A percentile compares a stretch with the other conserved stretches of the same genome.
These are phyloP conservation scores for Oryza glaberrima DNA, from an alignment of 176 grass and related monocot species.

Conservation along the genomic window DNA sequence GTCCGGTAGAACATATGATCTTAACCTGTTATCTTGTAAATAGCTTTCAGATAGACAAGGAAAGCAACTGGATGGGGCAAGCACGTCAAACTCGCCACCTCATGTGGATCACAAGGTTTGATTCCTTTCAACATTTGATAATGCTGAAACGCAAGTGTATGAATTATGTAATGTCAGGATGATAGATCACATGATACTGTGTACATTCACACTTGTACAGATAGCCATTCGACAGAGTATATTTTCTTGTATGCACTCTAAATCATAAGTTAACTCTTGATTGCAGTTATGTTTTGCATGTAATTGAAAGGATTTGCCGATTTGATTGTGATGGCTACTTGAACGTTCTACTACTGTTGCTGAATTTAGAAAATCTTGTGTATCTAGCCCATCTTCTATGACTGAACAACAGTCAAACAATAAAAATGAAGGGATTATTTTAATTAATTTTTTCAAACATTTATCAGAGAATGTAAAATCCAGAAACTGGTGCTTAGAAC, in stretches of 20 bases:
- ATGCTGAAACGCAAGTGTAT: neutral
- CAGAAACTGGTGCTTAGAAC: neutral
- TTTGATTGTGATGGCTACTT: neutral
- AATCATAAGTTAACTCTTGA: neutral
- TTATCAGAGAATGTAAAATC: neutral
- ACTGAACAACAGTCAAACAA: constrained; percentile 5
- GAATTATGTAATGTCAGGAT: neutral
- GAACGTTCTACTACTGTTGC: neutral
- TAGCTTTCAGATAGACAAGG: neutral
- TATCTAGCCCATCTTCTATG: constrained; percentile 6
- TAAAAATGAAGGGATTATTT: constrained; percentile 14
- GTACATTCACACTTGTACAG: neutral
- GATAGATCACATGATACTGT: constrained; percentile 17
- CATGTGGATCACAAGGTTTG: constrained; percentile 30
- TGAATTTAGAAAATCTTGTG: neutral
- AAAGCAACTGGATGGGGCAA: neutral
- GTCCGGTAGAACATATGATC: neutral
- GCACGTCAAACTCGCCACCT: neutral
- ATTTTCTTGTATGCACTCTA: constrained; percentile 26
- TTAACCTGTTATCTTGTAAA: neutral
- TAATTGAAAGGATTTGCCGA: neutral
- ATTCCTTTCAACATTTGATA: neutral
- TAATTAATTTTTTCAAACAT: constrained; percentile 18
- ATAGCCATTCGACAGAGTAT: neutral
- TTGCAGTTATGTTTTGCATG: neutral